Base-by-base conservation (phyloP, 2,329 filamentous ascomycete genomes). In the Blastomyces parvus region DNA sequence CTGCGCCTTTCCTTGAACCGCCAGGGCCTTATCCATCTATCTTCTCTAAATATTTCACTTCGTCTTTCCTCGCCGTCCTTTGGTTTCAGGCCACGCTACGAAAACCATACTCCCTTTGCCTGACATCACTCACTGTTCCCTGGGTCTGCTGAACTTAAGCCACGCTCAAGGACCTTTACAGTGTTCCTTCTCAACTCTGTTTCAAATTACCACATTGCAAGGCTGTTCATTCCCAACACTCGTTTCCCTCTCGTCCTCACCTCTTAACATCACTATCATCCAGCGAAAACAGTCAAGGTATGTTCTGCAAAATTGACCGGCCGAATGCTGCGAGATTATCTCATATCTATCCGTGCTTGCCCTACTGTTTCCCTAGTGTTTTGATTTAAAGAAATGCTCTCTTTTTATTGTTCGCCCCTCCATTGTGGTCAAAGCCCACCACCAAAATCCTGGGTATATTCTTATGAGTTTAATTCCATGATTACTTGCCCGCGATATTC, bases 71-170 rank as follows among this genome's bases (percentile, higher is more conserved):
- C 36, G 36, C 36, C 38, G 19, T 46, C 19, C 22, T 59, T 59
- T 59, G 56, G 38, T 44, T 42, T 58, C 38, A 25, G 36, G 25
- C 19, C 53, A 22, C 53, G 50, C 50, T 53, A 53, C 53, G 27
- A 56, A 9, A 56, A 33, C 52, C 52, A 33, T 30, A 56, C 33
- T 40, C 55, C 13, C 36, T 40, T 40, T 33, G 27, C 33, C 53
- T 38, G 11, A 42, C 27, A 27, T 25, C 56, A 13, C 38, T 25
- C 58, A 36, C 42, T 5, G 27, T 48, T 48, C 40, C 38, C 58
- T 36, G 58, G 58, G 25, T 59, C 42, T 46, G 42, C 25, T 48
- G 40, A 59, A 46, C 42, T 46, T 22, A 46, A 46, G 57, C n/a
- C 17, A 3, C 36, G 19, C 36, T 42, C 36, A 3, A 58, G 19